phyloP scores from a whole-genome alignment of 2,329 filamentous ascomycete genomes.

The Aspergillus cejpii region DNA sequence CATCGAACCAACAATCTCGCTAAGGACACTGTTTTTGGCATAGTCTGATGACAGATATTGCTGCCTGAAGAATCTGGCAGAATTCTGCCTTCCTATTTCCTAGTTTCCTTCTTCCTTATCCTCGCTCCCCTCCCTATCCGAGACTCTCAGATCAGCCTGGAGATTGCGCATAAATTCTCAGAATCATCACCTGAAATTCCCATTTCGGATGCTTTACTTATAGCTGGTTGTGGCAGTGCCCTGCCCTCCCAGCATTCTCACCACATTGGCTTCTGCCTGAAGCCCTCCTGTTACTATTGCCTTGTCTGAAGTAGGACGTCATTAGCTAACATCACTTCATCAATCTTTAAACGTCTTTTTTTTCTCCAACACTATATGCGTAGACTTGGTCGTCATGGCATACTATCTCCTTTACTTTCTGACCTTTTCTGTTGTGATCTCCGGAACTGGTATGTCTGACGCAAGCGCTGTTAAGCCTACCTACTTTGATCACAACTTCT shows the following conservation, averaged over 20 bases:
- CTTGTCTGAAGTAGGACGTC: neutral
- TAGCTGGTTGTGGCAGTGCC: slow-evolving; percentile 8
- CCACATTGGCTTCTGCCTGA: neutral
- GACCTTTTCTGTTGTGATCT: slow-evolving; percentile 62
- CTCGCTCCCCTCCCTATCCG: too few relatives aligned
- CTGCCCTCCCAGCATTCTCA: slow-evolving; percentile 5
- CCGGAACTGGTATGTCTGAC: slow-evolving; percentile 57
- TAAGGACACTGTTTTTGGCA: slow-evolving; percentile 35
- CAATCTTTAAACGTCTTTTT: neutral
- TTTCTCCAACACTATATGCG: slow-evolving; percentile 1
- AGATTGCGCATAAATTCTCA: neutral
- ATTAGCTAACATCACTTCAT: neutral
- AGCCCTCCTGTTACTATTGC: neutral
- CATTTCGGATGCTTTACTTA: slow-evolving; percentile 6
- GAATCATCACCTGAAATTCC: neutral
- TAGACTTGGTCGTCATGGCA: slow-evolving; percentile 50
- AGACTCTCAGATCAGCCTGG: too few relatives aligned
- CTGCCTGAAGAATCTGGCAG: slow-evolving; percentile 14
- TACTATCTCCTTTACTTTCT: slow-evolving; percentile 71
- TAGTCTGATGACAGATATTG: slow-evolving; percentile 13
- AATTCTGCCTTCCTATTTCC: too few relatives aligned
- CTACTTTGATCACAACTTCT: slow-evolving; percentile 7
- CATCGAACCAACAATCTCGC: slow-evolving; percentile 29
- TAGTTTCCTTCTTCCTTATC: too few relatives aligned
- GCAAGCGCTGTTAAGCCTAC: neutral